These are phyloP conservation scores for Aspergillus taichungensis DNA, from an alignment of 495 filamentous ascomycete genomes.

Conservation along the genomic window DNA sequence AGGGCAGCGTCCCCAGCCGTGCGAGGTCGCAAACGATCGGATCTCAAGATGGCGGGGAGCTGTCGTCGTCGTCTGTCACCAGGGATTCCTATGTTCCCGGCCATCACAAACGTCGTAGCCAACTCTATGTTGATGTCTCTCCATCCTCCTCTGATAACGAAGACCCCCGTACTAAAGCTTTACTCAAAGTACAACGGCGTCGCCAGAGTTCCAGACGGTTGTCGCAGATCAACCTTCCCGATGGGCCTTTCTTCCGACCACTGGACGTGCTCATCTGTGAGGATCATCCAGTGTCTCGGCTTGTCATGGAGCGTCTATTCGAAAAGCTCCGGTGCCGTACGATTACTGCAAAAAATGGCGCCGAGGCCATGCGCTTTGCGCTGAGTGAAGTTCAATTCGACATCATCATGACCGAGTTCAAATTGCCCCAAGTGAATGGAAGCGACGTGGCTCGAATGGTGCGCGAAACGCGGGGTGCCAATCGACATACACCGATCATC, in stretches of 20 bases:
- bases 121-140: constrained; percentile 82
- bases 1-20: constrained; percentile 43
- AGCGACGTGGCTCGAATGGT: constrained; percentile 96
- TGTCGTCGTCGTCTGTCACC: constrained; percentile 27
- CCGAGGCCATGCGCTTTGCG: constrained; percentile 84
- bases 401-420: constrained; percentile 97
- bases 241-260: constrained; percentile 80
- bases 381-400: constrained; percentile 89
- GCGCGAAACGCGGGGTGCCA: constrained; percentile 86
- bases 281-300: constrained; percentile 91
- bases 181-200: constrained; percentile 86
- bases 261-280: constrained; percentile 94
- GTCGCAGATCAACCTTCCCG: constrained; percentile 75
- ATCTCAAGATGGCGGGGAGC: constrained; percentile 73
- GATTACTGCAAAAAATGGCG: constrained; percentile 80
- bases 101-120: constrained; percentile 85
- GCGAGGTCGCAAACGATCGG: constrained; percentile 88
- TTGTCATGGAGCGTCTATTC: constrained; percentile 94
- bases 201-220: constrained; percentile 86
- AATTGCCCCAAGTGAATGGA: constrained; percentile 87
- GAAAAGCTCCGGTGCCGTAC: constrained; percentile 93
- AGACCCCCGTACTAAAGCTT: constrained; percentile 78
- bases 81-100: constrained; percentile 59
- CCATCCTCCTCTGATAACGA: constrained; percentile 98
- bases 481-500: constrained; percentile 90